Conservation (phyloP, 1,284 basidiomycete species). For the Fomes fomentarius region DNA sequence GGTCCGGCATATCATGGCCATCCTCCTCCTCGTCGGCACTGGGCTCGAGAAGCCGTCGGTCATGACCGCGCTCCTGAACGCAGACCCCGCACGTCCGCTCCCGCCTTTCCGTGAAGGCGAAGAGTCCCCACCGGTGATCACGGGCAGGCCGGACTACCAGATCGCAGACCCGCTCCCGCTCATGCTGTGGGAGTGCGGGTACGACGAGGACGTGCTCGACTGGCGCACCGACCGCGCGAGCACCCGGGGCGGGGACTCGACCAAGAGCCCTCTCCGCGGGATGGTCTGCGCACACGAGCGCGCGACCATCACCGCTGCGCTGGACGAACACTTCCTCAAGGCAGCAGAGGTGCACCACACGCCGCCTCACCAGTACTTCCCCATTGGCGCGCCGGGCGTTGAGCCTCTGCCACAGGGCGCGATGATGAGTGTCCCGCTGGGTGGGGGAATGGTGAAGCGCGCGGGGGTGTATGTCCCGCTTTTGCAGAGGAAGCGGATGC, state of each 20-base stretch:
- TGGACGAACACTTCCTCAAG: slow-evolving; percentile 66
- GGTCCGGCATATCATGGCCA: slow-evolving; percentile 94
- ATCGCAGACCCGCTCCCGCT: slow-evolving; percentile 94
- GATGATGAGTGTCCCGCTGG: slow-evolving; percentile 65
- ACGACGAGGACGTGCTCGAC: slow-evolving; percentile 62
- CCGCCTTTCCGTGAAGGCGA: slow-evolving; percentile 38
- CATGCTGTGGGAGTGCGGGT: slow-evolving; percentile 92
- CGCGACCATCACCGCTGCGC: slow-evolving; percentile 57
- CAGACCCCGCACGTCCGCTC: slow-evolving; percentile 40
- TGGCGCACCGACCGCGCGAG: slow-evolving; percentile 73
- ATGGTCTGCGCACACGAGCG: slow-evolving; percentile 59
- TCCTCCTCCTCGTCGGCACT: slow-evolving; percentile 89
- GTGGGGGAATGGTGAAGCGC: slow-evolving; percentile 70
- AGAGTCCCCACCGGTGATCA: slow-evolving; percentile 50
- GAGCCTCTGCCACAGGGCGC: slow-evolving; percentile 24
- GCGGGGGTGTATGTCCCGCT: slow-evolving; percentile 69
- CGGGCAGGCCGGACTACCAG: slow-evolving; percentile 86
- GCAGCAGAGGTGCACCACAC: slow-evolving; percentile 54
- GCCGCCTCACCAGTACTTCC: slow-evolving; percentile 38
- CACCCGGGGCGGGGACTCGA: slow-evolving; percentile 30
- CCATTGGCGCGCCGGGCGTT: slow-evolving; percentile 31
- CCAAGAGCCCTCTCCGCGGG: slow-evolving; percentile 57
- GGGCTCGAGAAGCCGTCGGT: slow-evolving; percentile 78
- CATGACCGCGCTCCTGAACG: slow-evolving; percentile 79
- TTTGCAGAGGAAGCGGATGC: slow-evolving; percentile 65